Percentiles rank a stretch among this genome's conserved stretches.
Evolutionary conservation across 2,329 filamentous ascomycete species (phyloP).

Genomic region (Capronia epimyces): DNA sequence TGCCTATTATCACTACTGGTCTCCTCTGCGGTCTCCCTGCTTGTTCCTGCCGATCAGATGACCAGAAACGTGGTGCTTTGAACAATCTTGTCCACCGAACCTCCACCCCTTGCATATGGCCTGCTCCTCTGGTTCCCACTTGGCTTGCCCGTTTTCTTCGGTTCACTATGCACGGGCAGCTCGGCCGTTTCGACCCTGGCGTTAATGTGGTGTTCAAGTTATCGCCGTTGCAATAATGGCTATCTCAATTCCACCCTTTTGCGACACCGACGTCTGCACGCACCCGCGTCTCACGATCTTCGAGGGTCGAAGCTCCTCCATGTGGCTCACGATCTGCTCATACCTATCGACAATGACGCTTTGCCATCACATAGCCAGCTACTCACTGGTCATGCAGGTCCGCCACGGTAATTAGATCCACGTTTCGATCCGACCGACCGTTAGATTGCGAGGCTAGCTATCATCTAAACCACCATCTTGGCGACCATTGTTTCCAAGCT

Average conservation of each 20-base stretch:
- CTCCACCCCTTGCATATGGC: slow-evolving; percentile 11
- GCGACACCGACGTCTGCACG: slow-evolving; percentile 4
- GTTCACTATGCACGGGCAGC: not conserved
- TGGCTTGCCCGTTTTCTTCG: too few species aligned
- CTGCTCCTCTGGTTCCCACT: slow-evolving; percentile 4
- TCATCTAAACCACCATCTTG: not conserved
- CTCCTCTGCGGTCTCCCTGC: not conserved
- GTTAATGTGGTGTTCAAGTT: not conserved
- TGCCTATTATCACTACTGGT: not conserved
- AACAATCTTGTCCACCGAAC: slow-evolving; percentile 3
- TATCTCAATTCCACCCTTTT: slow-evolving; percentile 6
- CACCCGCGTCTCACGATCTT: slow-evolving; percentile 2
- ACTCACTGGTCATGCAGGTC: not conserved
- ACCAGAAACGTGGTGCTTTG: slow-evolving; percentile 4
- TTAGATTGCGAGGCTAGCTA: not conserved
- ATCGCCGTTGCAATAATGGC: slow-evolving; percentile 2
- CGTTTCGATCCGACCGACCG: not conserved
- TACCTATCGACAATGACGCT: not conserved
- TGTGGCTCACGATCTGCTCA: not conserved
- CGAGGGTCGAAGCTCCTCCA: slow-evolving; percentile 7
- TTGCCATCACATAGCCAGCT: not conserved
- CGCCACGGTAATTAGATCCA: not conserved
- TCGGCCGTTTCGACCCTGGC: not conserved
- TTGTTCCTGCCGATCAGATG: slow-evolving; percentile 19
- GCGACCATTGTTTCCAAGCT: not conserved